Conservation (phyloP, 352 stramenopile species). For the Phytophthora citricola region DNA sequence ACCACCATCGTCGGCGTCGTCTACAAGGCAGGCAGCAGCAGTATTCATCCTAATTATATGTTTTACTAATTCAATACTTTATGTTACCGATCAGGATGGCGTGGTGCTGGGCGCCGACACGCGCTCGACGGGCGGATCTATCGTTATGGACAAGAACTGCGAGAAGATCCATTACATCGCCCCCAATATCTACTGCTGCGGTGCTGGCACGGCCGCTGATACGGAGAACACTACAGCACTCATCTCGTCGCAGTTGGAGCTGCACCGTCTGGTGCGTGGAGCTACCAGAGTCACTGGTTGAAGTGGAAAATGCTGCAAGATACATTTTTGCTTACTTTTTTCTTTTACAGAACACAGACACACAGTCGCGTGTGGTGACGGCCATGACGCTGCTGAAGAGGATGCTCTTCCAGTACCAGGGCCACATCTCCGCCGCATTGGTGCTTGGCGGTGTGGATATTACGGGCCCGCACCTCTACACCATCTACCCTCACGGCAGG, state of each 20-base stretch:
- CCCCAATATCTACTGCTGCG: slow-evolving; percentile 99
- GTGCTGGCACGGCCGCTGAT: slow-evolving; percentile 97
- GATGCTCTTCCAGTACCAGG: slow-evolving; percentile 98
- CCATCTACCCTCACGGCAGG: slow-evolving; percentile 97
- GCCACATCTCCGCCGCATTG: slow-evolving; percentile 95
- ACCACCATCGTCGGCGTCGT: slow-evolving; percentile 97
- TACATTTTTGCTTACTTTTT: slow-evolving; percentile 12
- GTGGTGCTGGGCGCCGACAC: slow-evolving; percentile 98
- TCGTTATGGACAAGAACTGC: slow-evolving; percentile 99
- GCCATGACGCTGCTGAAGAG: slow-evolving; percentile 97
- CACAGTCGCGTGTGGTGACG: slow-evolving; percentile 94
- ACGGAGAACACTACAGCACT: slow-evolving; percentile 93
- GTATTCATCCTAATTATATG: neutral
- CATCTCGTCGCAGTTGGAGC: slow-evolving; percentile 93
- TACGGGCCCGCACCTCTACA: slow-evolving; percentile 96
- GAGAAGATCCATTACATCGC: slow-evolving; percentile 99
- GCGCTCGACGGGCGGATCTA: slow-evolving; percentile 94
- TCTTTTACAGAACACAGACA: slow-evolving; percentile 71
- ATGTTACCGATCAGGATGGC: slow-evolving; percentile 66
- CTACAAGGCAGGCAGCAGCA: slow-evolving; percentile 81
- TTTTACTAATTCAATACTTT: slow-evolving; percentile 5
- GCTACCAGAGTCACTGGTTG: neutral
- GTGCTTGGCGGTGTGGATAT: slow-evolving; percentile 98
- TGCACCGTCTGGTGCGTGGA: slow-evolving; percentile 92
- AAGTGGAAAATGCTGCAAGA: slow-evolving; percentile 1